phyloP scores from a whole-genome alignment of 371 early-diverging fungal species.

The Zancudomyces culisetae region DNA sequence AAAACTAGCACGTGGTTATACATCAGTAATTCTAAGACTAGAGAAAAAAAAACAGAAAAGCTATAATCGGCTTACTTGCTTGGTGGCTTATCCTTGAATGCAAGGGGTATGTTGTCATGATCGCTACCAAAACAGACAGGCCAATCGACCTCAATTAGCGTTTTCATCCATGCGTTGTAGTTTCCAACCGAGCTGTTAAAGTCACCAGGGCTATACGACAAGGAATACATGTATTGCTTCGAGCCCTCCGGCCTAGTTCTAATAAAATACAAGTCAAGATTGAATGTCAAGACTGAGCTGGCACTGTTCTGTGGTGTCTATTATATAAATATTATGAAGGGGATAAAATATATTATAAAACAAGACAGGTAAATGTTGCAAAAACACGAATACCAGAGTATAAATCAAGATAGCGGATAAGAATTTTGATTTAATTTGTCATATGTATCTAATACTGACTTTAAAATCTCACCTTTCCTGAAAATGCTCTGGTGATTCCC shows the following conservation, averaged over 20 bases:
- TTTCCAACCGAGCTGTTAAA: conserved; percentile 46
- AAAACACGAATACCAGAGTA: background rate
- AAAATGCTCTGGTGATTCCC: conserved; percentile 50
- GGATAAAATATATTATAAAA: background rate
- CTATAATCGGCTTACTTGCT: no score
- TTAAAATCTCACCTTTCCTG: conserved; percentile 66
- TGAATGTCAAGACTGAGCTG: conserved; percentile 55
- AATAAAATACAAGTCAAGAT: conserved; percentile 57
- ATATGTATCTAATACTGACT: no score
- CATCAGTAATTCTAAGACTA: no score
- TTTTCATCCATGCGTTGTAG: conserved; percentile 52
- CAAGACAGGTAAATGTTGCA: no score
- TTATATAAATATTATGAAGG: background rate
- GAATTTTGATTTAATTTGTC: no score
- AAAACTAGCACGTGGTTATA: no score
- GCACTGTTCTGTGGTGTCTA: conserved; percentile 72
- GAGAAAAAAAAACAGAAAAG: no score
- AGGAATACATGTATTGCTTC: conserved; percentile 42
- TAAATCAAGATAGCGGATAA: no score
- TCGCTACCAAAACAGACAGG: conserved; percentile 40
- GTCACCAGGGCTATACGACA: conserved; percentile 55
- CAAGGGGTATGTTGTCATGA: no score
- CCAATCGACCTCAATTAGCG: conserved; percentile 50
- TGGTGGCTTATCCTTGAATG: no score
- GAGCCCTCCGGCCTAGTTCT: conserved; percentile 48